Base-by-base conservation (phyloP, 192 early-diverging fungal species). In the Kappamyces sp. region DNA sequence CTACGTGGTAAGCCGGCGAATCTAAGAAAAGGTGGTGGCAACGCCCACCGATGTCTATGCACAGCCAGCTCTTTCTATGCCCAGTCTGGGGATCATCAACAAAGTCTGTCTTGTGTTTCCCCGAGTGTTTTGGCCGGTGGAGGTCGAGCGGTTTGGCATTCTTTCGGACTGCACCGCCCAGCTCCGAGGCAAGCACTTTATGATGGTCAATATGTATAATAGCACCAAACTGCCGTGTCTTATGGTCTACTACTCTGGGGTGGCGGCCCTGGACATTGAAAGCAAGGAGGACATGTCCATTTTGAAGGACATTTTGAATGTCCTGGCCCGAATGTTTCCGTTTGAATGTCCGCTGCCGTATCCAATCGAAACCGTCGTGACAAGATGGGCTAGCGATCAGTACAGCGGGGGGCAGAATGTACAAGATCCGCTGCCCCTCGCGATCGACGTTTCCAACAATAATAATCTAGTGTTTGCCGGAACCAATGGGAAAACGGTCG, bases 91-190 rank as follows among this genome's bases (percentile, higher is more conserved):
- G 9, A 9, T 52, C 32, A 60, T 64, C 40, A 69, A 69, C 41
- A 69, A 69, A 58, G 49, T 69, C 39, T 46, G 58, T 10, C 39
- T 69, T 4, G 66, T 69, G 4, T 69, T 69, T 43, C 62, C 62
- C 15, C 37, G 60, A 23, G 34, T 40, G 6, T 69, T 69, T 50
- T 69, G 68, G 68, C 34, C 47, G 33, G 38, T 51, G 33, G 37
- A 64, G 12, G 15, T 50, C 13, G 61, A 68, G 7, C 32, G 15
- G 6, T 69, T 69, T 62, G 68, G 68, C 32, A 48, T 62, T 9
- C 38, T 69, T 6, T 5, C 31, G 2, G 50, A 42, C 10, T 51
- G 49, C 10, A 48, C 5, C n/a, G 40, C 51, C 9, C 12, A 8
- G 12, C n/a, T 12, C 6, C 35, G 65, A 1, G 61, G 61, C 10